These are phyloP conservation scores for Physaria fendleri DNA, from an alignment of 345 rosid species.

Conservation along the genomic window DNA sequence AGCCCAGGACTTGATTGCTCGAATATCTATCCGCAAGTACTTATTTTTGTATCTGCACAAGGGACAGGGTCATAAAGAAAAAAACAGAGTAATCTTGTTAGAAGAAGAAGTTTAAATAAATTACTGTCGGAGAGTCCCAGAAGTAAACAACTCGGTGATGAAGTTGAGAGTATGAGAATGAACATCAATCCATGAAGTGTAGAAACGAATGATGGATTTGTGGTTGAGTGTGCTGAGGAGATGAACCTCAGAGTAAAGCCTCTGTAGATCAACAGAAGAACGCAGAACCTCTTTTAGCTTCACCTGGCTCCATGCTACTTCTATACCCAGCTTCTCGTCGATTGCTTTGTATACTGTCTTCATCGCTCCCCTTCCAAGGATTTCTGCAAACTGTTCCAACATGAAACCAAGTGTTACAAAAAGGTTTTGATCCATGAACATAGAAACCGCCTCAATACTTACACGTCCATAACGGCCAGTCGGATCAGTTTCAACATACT, in stretches of 20 bases:
- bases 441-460: slow-evolving; percentile 32
- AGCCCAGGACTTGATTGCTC: slow-evolving; percentile 59
- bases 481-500: slow-evolving; percentile 78
- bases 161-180: slow-evolving; percentile 55
- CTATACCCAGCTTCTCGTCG: slow-evolving; percentile 66
- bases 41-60: slow-evolving; percentile 49
- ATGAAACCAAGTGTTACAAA: slow-evolving; percentile 17
- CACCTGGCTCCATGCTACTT: slow-evolving; percentile 83
- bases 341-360: slow-evolving; percentile 80
- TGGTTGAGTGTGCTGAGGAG: slow-evolving; percentile 74
- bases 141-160: slow-evolving; percentile 83
- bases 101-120: neutral
- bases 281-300: slow-evolving; percentile 48
- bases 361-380: slow-evolving; percentile 80
- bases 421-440: slow-evolving; percentile 2
- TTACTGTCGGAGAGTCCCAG: slow-evolving; percentile 75
- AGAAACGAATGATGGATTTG: slow-evolving; percentile 55
- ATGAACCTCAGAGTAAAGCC: slow-evolving; percentile 82
- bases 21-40: slow-evolving; percentile 46
- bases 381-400: slow-evolving; percentile 46
- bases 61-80: slow-evolving; percentile 1
- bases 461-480: slow-evolving; percentile 92
- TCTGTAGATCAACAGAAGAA: slow-evolving; percentile 66
- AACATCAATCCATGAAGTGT: slow-evolving; percentile 71
- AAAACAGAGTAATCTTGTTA: neutral